These are phyloP conservation scores for Arabidopsis lyrata DNA, from an alignment of 441 rosid genomes.

Conservation along the genomic window DNA sequence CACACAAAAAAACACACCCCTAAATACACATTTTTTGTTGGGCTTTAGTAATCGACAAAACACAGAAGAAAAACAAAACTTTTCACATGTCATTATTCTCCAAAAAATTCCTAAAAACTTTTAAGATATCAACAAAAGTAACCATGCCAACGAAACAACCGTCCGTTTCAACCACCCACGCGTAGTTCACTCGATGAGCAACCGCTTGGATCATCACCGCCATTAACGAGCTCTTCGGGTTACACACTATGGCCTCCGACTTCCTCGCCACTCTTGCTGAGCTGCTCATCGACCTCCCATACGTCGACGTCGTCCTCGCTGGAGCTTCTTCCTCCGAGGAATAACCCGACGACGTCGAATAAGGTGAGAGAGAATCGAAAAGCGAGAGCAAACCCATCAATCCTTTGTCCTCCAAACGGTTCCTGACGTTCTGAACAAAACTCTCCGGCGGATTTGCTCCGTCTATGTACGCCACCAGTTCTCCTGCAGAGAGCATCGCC, in stretches of 20 bases:
- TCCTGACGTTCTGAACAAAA: slow-evolving; percentile 59
- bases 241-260: slow-evolving; percentile 90
- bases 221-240: slow-evolving; percentile 77
- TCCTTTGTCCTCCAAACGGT: slow-evolving; percentile 52
- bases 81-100: slow-evolving; percentile 16
- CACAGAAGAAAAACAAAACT: not conserved
- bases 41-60: slow-evolving; percentile 22
- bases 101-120: slow-evolving; percentile 71
- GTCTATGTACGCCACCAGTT: slow-evolving; percentile 87
- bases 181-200: slow-evolving; percentile 80
- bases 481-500: slow-evolving; percentile 73
- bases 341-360: slow-evolving; percentile 40
- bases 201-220: slow-evolving; percentile 96
- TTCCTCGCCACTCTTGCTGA: slow-evolving; percentile 81
- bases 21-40: slow-evolving; percentile 16
- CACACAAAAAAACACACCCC: not conserved
- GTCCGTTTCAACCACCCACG: slow-evolving; percentile 68
- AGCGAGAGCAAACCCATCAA: slow-evolving; percentile 48
- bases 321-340: slow-evolving; percentile 74
- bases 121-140: slow-evolving; percentile 69
- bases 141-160: slow-evolving; percentile 83
- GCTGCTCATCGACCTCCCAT: slow-evolving; percentile 67
- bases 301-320: slow-evolving; percentile 33
- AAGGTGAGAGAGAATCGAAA: slow-evolving; percentile 53
- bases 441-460: slow-evolving; percentile 86